Evolutionary conservation across 2,329 filamentous ascomycete genomes (phyloP), one percentile per base, ranked within the genome.

Genomic region (Podosphaera xanthii): DNA sequence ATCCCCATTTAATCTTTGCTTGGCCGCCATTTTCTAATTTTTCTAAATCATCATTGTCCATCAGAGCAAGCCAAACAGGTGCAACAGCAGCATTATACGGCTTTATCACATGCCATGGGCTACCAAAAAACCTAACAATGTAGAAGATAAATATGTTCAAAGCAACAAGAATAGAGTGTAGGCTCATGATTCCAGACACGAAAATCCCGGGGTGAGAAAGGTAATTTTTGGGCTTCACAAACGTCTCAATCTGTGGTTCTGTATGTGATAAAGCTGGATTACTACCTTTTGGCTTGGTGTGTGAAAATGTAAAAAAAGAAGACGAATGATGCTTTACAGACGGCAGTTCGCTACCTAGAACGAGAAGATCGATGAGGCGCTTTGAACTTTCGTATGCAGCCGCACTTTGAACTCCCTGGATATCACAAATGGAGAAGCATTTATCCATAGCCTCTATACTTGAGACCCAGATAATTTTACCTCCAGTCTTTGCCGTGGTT

Each of bases 131-230:
- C 63, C 91, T 86, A 12, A 81, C 81, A 14, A 94, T 50, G 69
- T 82, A 83, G 69, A 94, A 83, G 2, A 78, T 74, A 30, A 79
- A 67, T 57, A 79, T 71, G 78, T 92, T 92, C 61, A 77, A 74
- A 69, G 80, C 83, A 63, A 81, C 78, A 61, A 95, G 76, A 63
- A 89, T 74, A 63, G 77, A 76, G 57, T 80, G 77, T 6, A 96
- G 76, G 0, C 86, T 83, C 63, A 96, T 79, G 63, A 98, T 85
- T 1, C 82, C 79, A 1, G 90, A 95, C 58, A 80, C 83, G 63
- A 90, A 86, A 62, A 98, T 79, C 62, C 92, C 92, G 0, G 92
- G 92, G 69, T 98, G 92, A 0, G 82, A 77, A 61, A 94, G 69
- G 72, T 92, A 94, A 66, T 87, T 81, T 59, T 76, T 78, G 0